Evolutionary conservation across 306 rosid genomes (phyloP).

Genomic region (Quercus robur): DNA sequence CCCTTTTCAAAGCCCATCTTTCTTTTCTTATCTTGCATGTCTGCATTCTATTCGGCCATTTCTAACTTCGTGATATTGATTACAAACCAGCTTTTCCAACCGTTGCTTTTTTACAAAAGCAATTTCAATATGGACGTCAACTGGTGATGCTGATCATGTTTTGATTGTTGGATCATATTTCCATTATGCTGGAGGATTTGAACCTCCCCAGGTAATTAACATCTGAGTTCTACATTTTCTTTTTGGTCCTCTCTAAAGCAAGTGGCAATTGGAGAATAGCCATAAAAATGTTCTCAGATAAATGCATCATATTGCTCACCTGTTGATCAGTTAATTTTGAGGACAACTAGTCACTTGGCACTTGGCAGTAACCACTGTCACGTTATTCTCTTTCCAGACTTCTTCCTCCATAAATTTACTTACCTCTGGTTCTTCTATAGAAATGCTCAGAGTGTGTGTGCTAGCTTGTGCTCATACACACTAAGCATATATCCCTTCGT

Average conservation of each 20-base stretch:
- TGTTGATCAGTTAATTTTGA: neutral
- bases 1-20: neutral
- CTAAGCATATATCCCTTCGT: neutral
- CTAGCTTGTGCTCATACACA: neutral
- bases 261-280: neutral
- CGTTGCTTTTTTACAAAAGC: slow-evolving; percentile 80
- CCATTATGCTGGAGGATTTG: slow-evolving; percentile 79
- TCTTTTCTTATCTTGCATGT: neutral
- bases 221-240: neutral
- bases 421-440: neutral
- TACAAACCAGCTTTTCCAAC: slow-evolving; percentile 62
- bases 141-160: slow-evolving; percentile 72
- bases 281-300: neutral
- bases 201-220: slow-evolving; percentile 67
- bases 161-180: slow-evolving; percentile 78
- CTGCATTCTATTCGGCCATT: neutral
- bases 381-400: neutral
- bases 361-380: neutral
- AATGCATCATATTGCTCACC: neutral
- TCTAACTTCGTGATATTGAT: neutral
- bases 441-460: neutral
- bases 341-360: neutral
- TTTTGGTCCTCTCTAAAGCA: neutral
- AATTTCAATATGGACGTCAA: slow-evolving; percentile 80
- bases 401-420: neutral